Evolutionary conservation across 768 basidiomycete genomes (phyloP).

Genomic region (Kwoniella botswanensis): DNA sequence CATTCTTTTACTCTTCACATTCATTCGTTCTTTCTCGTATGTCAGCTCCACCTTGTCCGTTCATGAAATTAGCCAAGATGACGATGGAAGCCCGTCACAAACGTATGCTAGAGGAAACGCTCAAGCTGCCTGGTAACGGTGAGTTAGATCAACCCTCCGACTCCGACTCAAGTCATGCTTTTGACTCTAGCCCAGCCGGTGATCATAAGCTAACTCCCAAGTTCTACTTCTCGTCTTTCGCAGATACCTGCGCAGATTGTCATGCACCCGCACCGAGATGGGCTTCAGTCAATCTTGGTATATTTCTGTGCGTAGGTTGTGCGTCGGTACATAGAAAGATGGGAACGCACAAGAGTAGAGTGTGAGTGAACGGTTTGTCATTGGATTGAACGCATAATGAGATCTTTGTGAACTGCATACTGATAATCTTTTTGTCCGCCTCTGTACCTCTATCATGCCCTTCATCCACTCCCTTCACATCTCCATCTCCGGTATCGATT

Average conservation of each 20-base stretch:
- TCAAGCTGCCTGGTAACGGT: slow-evolving; percentile 80
- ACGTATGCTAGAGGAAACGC: slow-evolving; percentile 69
- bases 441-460: too few relatives aligned
- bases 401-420: not conserved
- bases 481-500: too few relatives aligned
- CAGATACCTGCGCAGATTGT: slow-evolving; percentile 92
- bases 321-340: slow-evolving; percentile 93
- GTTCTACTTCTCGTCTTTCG: slow-evolving; percentile 3
- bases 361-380: slow-evolving; percentile 65
- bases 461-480: too few relatives aligned
- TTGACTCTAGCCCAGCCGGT: too few relatives aligned
- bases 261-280: slow-evolving; percentile 81
- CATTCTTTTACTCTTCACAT: not conserved
- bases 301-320: slow-evolving; percentile 71
- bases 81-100: slow-evolving; percentile 41
- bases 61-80: slow-evolving; percentile 13
- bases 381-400: not conserved
- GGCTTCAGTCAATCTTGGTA: slow-evolving; percentile 86
- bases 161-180: not conserved
- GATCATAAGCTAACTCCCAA: not conserved
- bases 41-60: slow-evolving; percentile 16
- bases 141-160: slow-evolving; percentile 39
- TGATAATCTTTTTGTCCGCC: not conserved
- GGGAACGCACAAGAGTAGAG: slow-evolving; percentile 90
- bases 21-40: not conserved